Evolutionary conservation across 768 basidiomycete genomes (phyloP).

Genomic region (Phylloporus sp.): DNA sequence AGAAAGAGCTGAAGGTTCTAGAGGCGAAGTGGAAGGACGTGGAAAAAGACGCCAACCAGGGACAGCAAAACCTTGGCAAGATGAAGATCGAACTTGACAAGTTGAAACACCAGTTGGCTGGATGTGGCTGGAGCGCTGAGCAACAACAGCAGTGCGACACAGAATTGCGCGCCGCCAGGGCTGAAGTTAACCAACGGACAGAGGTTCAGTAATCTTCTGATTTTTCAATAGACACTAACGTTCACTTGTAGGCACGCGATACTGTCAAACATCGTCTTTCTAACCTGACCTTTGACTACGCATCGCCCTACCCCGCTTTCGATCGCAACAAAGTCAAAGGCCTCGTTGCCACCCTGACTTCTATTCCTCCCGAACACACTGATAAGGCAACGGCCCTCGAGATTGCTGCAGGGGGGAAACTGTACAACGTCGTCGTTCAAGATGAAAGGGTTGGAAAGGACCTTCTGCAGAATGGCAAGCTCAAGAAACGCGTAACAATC

Average conservation of each 20-base stretch:
- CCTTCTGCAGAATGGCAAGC: conserved; percentile 68
- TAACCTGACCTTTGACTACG: conserved; percentile 79
- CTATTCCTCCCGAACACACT: conserved; percentile 64
- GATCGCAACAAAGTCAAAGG: conserved; percentile 88
- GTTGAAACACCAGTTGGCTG: conserved; percentile 47
- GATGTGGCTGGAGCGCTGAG: conserved; percentile 73
- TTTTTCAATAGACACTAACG: conserved; percentile 7
- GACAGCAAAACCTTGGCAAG: conserved; percentile 60
- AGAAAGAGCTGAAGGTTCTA: conserved; percentile 75
- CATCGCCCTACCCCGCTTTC: conserved; percentile 72
- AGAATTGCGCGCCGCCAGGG: conserved; percentile 49
- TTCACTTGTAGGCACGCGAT: conserved; percentile 58
- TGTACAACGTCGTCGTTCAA: conserved; percentile 93
- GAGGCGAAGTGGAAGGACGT: conserved; percentile 79
- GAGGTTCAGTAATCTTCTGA: conserved; percentile 47
- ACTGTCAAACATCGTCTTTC: conserved; percentile 60
- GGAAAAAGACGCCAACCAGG: conserved; percentile 78
- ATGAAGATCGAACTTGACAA: conserved; percentile 57
- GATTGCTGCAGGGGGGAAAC: conserved; percentile 81
- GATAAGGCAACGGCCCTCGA: conserved; percentile 88
- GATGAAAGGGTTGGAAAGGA: conserved; percentile 86
- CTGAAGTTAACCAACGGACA: conserved; percentile 49
- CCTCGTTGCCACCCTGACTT: conserved; percentile 84
- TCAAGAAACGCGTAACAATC: conserved; percentile 88
- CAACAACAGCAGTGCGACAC: conserved; percentile 59